phyloP scores from a whole-genome alignment of 192 early-diverging fungal species.

The Coemansia sp. region DNA sequence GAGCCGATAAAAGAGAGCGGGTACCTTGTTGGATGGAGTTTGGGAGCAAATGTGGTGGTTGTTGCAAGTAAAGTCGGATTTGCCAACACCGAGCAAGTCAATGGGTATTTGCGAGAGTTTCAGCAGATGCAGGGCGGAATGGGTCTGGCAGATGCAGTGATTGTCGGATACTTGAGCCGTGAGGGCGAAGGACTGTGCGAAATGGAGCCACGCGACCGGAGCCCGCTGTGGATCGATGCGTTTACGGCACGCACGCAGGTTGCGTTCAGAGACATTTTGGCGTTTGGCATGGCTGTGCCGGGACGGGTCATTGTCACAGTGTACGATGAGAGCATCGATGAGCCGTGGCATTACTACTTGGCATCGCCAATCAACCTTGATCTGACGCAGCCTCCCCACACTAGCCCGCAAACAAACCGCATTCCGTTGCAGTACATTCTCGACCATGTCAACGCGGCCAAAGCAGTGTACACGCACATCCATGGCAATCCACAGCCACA shows the following conservation, averaged over 20 bases:
- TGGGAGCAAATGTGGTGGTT: slow-evolving; percentile 35
- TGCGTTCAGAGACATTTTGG: slow-evolving; percentile 32
- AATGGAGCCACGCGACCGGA: slow-evolving; percentile 38
- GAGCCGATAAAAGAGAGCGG: slow-evolving; percentile 32
- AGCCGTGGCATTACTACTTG: slow-evolving; percentile 48
- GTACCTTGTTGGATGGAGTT: slow-evolving; percentile 47
- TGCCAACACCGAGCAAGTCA: slow-evolving; percentile 38
- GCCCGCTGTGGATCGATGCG: slow-evolving; percentile 45
- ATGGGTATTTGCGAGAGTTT: slow-evolving; percentile 25
- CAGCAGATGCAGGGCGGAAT: background rate
- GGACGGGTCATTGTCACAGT: slow-evolving; percentile 35
- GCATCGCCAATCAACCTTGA: slow-evolving; percentile 46
- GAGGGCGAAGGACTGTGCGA: slow-evolving; percentile 53
- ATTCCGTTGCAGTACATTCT: slow-evolving; percentile 25
- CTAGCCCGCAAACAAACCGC: background rate
- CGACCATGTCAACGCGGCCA: slow-evolving; percentile 28
- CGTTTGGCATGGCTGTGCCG: slow-evolving; percentile 14
- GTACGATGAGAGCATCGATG: slow-evolving; percentile 34
- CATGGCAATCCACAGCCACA: slow-evolving; percentile 7
- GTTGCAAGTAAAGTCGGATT: slow-evolving; percentile 40
- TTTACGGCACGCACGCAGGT: slow-evolving; percentile 52
- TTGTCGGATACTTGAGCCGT: slow-evolving; percentile 53
- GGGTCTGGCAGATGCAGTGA: slow-evolving; percentile 8
- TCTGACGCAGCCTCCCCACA: slow-evolving; percentile 17
- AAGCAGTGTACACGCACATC: slow-evolving; percentile 24